These are phyloP conservation scores for Trypanosomatidae sp. DNA, from an alignment of 208 protist genomes.

Conservation along the genomic window DNA sequence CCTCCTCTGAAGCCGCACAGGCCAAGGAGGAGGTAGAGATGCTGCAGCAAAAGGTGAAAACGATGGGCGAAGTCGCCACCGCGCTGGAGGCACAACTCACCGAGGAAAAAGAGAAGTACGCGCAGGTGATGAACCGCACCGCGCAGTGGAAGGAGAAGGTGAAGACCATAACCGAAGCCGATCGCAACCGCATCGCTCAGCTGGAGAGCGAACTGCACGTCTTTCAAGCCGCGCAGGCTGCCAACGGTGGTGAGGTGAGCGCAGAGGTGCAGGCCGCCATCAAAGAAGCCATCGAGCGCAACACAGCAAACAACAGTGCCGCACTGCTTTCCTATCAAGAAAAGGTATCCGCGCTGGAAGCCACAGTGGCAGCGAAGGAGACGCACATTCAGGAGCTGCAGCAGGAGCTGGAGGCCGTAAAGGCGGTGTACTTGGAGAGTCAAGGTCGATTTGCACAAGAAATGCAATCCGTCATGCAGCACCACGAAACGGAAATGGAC, in stretches of 20 bases:
- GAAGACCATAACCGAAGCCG: slow-evolving; percentile 35
- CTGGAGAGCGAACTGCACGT: slow-evolving; percentile 32
- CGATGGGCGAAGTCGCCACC: slow-evolving; percentile 49
- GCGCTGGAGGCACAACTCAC: slow-evolving; percentile 50
- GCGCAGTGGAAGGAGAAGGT: slow-evolving; percentile 69
- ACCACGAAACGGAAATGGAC: slow-evolving; percentile 16
- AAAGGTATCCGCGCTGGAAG: neutral
- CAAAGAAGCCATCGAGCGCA: slow-evolving; percentile 13
- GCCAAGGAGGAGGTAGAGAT: slow-evolving; percentile 58
- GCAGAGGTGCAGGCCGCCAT: slow-evolving; percentile 23
- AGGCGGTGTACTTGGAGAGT: slow-evolving; percentile 29
- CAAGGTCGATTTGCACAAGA: slow-evolving; percentile 36
- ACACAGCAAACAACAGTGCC: no score
- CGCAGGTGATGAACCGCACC: slow-evolving; percentile 42
- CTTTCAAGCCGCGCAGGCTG: slow-evolving; percentile 14
- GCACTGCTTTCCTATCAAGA: slow-evolving; percentile 3
- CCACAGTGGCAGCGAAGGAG: neutral
- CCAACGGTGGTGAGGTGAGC: slow-evolving; percentile 3
- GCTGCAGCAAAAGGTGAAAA: slow-evolving; percentile 56
- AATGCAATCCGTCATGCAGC: slow-evolving; percentile 23
- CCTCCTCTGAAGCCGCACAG: slow-evolving; percentile 15
- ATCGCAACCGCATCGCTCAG: slow-evolving; percentile 42
- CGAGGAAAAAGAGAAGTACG: slow-evolving; percentile 45
- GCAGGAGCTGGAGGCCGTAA: slow-evolving; percentile 31
- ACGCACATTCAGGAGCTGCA: slow-evolving; percentile 8